A percentile compares a stretch with the other conserved stretches of the same genome.
Evolutionary conservation across 257 asterid genomes (phyloP).

Genomic region (Knoxia roxburghii): DNA sequence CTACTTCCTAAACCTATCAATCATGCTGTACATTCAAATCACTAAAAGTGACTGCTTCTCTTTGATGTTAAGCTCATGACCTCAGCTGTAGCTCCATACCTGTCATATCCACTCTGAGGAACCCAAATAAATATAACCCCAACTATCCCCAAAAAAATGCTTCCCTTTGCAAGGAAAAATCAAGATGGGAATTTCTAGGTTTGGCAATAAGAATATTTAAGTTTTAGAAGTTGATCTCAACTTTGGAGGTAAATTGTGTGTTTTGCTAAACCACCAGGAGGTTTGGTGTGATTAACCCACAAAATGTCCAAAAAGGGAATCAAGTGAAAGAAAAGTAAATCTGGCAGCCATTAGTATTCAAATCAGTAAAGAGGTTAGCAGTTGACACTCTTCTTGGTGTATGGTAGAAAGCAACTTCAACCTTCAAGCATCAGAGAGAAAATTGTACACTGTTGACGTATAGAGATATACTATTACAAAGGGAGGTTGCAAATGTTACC

Average conservation of each 20-base stretch:
- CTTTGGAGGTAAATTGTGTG: background rate
- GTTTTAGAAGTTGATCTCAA: background rate
- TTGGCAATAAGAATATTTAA: too few species aligned
- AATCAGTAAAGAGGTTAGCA: background rate
- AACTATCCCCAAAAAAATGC: background rate
- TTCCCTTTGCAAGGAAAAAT: background rate
- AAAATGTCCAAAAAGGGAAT: background rate
- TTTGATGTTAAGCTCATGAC: background rate
- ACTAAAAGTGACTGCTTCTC: background rate
- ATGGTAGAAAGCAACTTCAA: background rate
- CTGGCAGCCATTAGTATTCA: background rate
- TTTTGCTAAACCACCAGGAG: background rate
- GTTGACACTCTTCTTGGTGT: background rate
- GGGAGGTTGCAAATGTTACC: background rate
- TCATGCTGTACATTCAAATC: background rate
- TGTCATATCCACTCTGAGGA: background rate
- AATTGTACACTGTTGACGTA: background rate
- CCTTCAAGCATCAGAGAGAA: background rate
- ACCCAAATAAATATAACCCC: background rate
- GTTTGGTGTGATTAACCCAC: background rate
- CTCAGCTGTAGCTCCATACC: background rate
- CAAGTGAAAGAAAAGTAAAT: background rate
- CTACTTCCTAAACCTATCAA: background rate
- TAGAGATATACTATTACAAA: background rate
- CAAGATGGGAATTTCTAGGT: background rate